Percentiles rank a stretch among this genome's conserved stretches.
Evolutionary conservation across 2,329 filamentous ascomycete species (phyloP).

Genomic region (Ophiostoma quercus): DNA sequence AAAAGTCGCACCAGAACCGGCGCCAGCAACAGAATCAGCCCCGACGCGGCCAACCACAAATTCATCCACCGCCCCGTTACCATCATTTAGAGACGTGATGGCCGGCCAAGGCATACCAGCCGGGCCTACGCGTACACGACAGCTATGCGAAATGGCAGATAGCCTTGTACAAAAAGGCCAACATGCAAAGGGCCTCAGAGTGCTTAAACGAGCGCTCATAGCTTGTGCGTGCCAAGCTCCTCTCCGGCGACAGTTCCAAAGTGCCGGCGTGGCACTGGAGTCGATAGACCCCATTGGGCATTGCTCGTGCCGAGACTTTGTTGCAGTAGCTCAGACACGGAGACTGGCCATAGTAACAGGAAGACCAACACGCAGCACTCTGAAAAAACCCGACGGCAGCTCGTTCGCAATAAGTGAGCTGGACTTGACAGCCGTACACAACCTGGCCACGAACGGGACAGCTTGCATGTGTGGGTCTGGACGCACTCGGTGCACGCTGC

Average conservation of each 20-base stretch:
- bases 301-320: slow-evolving; percentile 27
- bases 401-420: slow-evolving; percentile 22
- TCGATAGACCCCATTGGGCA: slow-evolving; percentile 22
- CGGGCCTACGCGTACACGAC: not conserved
- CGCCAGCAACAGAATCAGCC: not conserved
- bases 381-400: not conserved
- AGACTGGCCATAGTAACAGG: not conserved
- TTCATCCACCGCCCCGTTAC: not conserved
- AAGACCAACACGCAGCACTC: not conserved
- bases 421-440: slow-evolving; percentile 23
- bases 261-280: slow-evolving; percentile 18
- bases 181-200: not conserved
- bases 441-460: slow-evolving; percentile 8
- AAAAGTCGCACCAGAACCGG: no score
- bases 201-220: slow-evolving; percentile 20
- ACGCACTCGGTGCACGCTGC: slow-evolving; percentile 19
- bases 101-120: not conserved
- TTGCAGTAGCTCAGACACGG: slow-evolving; percentile 23
- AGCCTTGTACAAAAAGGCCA: not conserved
- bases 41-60: not conserved
- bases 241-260: slow-evolving; percentile 17
- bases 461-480: slow-evolving; percentile 26
- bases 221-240: slow-evolving; percentile 20
- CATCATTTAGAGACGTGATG: slow-evolving; percentile 15
- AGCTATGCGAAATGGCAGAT: slow-evolving; percentile 9